Base-by-base conservation (phyloP, 306 rosid species). In the Rosa multiflora region DNA sequence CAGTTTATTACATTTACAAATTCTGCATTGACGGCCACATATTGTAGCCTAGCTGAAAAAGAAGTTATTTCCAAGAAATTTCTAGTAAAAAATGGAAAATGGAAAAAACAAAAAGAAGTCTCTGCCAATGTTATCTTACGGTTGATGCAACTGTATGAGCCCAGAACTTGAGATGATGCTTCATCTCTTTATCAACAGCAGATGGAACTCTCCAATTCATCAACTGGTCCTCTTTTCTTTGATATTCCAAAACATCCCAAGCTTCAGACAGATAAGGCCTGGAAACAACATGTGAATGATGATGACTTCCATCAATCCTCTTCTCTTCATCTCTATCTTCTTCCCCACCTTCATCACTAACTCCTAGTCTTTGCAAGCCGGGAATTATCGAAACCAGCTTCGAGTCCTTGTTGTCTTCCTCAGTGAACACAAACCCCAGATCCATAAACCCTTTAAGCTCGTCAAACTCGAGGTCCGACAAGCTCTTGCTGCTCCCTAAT, bases 371-470 rank as follows among this genome's bases (percentile, higher is more conserved):
- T 23, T 91, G 98, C 73, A 91, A 73, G 48, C 92, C 96, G 49
- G 96, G 96, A 75, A 94, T 83, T 70, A 91, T 82, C 4, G 97
- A 88, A 51, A 77, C 97, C 83, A 94, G 76, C 6, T 17, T 81
- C 35, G 87, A 86, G 42, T 85, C 88, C 76, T 55, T 72, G 15
- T 75, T 87, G 61, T 89, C 97, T 62, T 91, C 90, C 74, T 91
- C 92, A 10, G 91, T 85, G 49, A 94, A 94, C 48, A 84, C 94
- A 78, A 86, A 94, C n/a, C 98, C 98, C 83, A 94, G 79, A 91
- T 94, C 98, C 94, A 90, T 91, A 81, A 94, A 90, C 74, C 97
- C 96, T 73, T 94, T 94, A 0, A 91, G 86, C 74, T 94, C 98
- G 72, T 81, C 76, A 76, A 89, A 86, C 82, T 94, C 97, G 37